These are phyloP conservation scores for Aspergillus arachidicola DNA, from an alignment of 2,329 filamentous ascomycete genomes.

Conservation along the genomic window DNA sequence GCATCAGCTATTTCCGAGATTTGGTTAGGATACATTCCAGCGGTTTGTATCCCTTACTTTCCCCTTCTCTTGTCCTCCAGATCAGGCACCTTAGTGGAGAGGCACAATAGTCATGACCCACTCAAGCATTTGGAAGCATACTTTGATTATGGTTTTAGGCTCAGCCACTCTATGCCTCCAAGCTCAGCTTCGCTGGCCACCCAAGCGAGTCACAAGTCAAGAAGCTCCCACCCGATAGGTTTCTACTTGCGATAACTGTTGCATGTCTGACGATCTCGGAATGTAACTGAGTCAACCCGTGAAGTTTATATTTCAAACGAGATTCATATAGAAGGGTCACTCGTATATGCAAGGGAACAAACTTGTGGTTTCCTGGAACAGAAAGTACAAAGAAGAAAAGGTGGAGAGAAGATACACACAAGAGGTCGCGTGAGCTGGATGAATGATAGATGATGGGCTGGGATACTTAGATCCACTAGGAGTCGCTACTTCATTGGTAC, in stretches of 20 bases:
- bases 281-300: background rate
- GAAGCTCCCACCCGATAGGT: background rate
- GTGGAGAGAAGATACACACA: background rate
- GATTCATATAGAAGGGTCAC: background rate
- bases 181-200: background rate
- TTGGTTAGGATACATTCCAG: background rate
- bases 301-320: background rate
- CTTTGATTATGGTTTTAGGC: background rate
- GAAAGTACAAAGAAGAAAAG: background rate
- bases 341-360: background rate
- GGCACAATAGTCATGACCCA: background rate
- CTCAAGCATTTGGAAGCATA: background rate
- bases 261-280: background rate
- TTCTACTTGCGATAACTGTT: background rate
- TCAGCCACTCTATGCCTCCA: background rate
- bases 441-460: background rate
- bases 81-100: background rate
- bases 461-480: background rate
- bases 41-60: background rate
- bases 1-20: background rate
- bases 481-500: background rate
- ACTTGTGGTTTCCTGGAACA: background rate
- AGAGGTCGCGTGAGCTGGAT: background rate
- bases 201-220: background rate
- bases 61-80: background rate